A percentile compares a stretch with the other conserved stretches of the same genome.
phyloP scores from a whole-genome alignment of 768 basidiomycete species.

The Lentinula detonsa region DNA sequence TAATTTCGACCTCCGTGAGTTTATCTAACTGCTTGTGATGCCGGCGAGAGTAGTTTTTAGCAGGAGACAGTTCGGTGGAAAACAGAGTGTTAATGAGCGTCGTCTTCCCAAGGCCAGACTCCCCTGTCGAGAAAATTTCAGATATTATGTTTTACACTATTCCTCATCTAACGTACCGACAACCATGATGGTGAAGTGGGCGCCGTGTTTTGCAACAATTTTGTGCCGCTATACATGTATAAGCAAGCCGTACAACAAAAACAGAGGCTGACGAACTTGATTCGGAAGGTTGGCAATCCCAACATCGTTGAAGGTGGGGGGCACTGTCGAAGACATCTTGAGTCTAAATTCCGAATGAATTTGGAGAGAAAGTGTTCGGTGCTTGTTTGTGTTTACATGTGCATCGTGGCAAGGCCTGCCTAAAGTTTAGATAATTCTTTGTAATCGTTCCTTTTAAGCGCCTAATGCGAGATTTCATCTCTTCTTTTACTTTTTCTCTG shows the following conservation, averaged over 20 bases:
- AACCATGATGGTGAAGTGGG: constrained; percentile 99
- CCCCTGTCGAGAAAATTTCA: constrained; percentile 47
- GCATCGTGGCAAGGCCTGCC: no score
- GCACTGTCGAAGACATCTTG: constrained; percentile 34
- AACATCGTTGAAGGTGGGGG: constrained; percentile 66
- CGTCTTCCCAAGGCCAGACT: constrained; percentile 96
- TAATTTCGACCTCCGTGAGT: constrained; percentile 96
- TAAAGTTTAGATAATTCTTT: no score
- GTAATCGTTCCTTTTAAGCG: no score
- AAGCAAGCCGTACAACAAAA: constrained; percentile 3
- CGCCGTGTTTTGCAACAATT: constrained; percentile 96
- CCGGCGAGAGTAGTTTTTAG: constrained; percentile 85
- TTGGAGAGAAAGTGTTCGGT: constrained; percentile 7
- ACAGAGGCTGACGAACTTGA: constrained; percentile 57
- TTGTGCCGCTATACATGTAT: constrained; percentile 70
- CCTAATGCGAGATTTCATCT: no score
- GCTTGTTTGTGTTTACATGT: no score
- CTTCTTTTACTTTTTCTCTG: no score
- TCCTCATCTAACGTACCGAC: constrained; percentile 59
- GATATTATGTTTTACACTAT: not conserved
- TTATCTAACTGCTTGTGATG: constrained; percentile 98
- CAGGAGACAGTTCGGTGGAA: constrained; percentile 88
- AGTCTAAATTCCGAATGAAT: not conserved
- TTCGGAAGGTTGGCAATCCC: constrained; percentile 97
- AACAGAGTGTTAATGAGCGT: constrained; percentile 99